Conservation (phyloP, 441 rosid species). For the Corymbia citriodora region DNA sequence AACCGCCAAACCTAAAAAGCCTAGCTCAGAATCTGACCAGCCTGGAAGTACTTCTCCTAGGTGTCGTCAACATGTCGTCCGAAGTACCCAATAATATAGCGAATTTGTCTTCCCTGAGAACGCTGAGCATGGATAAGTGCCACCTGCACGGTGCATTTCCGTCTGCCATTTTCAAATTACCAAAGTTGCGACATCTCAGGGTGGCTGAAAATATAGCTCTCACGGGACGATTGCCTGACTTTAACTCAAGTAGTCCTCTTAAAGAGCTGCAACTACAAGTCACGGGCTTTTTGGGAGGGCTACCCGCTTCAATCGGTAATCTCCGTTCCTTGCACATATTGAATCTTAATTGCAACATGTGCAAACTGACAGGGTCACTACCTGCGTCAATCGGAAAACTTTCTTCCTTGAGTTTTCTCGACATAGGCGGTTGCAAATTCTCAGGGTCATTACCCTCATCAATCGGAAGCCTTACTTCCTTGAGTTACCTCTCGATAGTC, state of each 20-base stretch:
- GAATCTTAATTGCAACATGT: rapidly evolving
- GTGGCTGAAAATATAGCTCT: rapidly evolving
- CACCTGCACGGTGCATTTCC: neutral
- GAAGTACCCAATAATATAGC: neutral
- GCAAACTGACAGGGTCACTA: neutral
- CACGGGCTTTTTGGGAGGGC: neutral
- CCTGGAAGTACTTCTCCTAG: neutral
- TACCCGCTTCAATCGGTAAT: neutral
- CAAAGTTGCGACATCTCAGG: neutral
- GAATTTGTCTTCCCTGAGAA: neutral
- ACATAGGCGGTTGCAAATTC: neutral
- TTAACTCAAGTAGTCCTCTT: neutral
- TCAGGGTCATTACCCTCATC: neutral
- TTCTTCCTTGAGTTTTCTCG: neutral
- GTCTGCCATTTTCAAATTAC: neutral
- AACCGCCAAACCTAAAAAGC: neutral
- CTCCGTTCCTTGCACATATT: neutral
- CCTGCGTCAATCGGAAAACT: too few species aligned
- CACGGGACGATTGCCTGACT: neutral
- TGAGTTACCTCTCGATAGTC: rapidly evolving
- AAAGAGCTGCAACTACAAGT: rapidly evolving
- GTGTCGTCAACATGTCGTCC: rapidly evolving
- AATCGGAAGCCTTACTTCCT: neutral
- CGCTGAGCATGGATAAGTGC: rapidly evolving
- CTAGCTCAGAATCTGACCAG: neutral